Evolutionary conservation across 2,329 filamentous ascomycete genomes (phyloP).

Genomic region (Falciphora oryzae): DNA sequence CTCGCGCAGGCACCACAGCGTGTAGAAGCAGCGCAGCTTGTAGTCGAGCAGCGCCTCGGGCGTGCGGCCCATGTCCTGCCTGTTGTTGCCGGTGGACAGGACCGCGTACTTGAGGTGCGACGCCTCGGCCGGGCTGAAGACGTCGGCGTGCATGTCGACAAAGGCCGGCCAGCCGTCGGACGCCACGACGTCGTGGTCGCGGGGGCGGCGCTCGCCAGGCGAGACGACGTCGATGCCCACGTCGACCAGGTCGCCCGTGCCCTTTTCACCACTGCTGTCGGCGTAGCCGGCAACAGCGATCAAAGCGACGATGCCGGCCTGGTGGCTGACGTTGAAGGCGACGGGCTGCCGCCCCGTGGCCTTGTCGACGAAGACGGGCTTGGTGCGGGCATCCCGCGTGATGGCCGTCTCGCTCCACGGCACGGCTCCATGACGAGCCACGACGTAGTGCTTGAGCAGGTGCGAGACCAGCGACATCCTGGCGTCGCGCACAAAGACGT

Average conservation of each 20-base stretch:
- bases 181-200: constrained; percentile 51
- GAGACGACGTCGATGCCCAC: constrained; percentile 75
- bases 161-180: constrained; percentile 55
- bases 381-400: constrained; percentile 48
- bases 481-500: constrained; percentile 64
- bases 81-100: constrained; percentile 19
- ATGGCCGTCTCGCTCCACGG: constrained; percentile 56
- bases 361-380: constrained; percentile 47
- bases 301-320: constrained; percentile 67
- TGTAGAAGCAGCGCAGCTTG: constrained; percentile 66
- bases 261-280: constrained; percentile 8
- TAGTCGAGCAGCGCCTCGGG: constrained; percentile 44
- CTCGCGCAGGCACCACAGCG: constrained; percentile 74
- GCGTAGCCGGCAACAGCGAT: constrained; percentile 45
- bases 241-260: constrained; percentile 28
- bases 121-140: constrained; percentile 59
- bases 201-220: constrained; percentile 60
- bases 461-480: constrained; percentile 68
- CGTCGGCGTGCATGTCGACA: constrained; percentile 66
- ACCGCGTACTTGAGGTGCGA: constrained; percentile 50
- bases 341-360: constrained; percentile 41
- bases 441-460: constrained; percentile 66
- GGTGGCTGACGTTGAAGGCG: constrained; percentile 74
- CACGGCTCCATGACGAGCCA: constrained; percentile 44
- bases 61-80: constrained; percentile 16